Evolutionary conservation across 352 stramenopile species (phyloP).

Genomic region (Phytophthora sp.): DNA sequence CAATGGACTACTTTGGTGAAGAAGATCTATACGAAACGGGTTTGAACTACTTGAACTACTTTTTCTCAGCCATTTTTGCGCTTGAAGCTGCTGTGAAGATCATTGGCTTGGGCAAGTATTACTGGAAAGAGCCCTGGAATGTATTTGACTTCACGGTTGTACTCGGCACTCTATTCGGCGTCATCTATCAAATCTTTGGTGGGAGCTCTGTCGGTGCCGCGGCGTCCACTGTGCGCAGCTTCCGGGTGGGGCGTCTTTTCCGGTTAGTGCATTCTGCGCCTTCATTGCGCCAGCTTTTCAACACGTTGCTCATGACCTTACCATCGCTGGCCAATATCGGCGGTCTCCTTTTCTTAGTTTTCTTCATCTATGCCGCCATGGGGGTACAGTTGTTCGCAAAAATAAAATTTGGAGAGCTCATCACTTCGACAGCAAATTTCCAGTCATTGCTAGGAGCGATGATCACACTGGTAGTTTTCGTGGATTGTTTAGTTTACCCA

Average conservation of each 20-base stretch:
- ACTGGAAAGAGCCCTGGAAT: constrained; percentile 87
- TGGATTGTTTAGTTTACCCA: too few species aligned
- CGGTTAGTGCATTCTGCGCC: constrained; percentile 77
- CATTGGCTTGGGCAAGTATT: constrained; percentile 70
- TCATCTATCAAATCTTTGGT: constrained; percentile 55
- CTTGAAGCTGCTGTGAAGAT: constrained; percentile 89
- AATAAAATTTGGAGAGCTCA: constrained; percentile 64
- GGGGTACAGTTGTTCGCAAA: constrained; percentile 92
- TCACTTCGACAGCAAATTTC: constrained; percentile 89
- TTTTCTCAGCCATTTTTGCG: constrained; percentile 86
- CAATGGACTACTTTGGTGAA: constrained; percentile 87
- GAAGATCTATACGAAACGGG: constrained; percentile 56
- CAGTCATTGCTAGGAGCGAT: constrained; percentile 79
- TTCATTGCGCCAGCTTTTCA: constrained; percentile 85
- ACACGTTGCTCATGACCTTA: constrained; percentile 88
- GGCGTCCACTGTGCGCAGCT: constrained; percentile 76
- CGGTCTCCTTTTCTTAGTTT: constrained; percentile 86
- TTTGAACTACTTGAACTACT: constrained; percentile 79
- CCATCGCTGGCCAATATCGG: constrained; percentile 90
- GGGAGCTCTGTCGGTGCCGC: constrained; percentile 53
- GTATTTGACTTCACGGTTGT: constrained; percentile 83
- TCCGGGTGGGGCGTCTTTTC: constrained; percentile 83
- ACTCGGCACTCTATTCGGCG: constrained; percentile 51
- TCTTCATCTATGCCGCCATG: constrained; percentile 93
- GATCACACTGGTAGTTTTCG: constrained; percentile 62